Evolutionary conservation across 2,329 filamentous ascomycete species (phyloP), one percentile per base, ranked within the genome.

Genomic region (Fusarium continuum): DNA sequence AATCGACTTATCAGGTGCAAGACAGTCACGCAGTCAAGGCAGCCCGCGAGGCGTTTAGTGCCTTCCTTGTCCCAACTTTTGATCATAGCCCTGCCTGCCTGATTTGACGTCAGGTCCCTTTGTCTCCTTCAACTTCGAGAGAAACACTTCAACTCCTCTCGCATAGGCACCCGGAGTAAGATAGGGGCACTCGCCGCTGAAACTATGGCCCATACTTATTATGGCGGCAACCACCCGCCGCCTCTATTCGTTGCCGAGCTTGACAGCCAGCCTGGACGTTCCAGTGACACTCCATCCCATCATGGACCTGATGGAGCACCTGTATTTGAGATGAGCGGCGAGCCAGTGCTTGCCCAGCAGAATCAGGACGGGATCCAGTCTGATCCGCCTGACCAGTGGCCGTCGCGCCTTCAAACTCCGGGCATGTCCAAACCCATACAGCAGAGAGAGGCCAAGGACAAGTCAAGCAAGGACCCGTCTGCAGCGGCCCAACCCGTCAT

Each of bases 301-400:
- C 51, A 68, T 36, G 47, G 56, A 5, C 65, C 67, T 14, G 60
- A 68, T 49, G 69, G 65, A 34, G 52, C 53, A 29, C 61, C 67
- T 35, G 55, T 72, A 46, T 76, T 74, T 38, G 75, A 76, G 51
- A 75, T 77, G 73, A 34, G 70, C 6, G 70, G 65, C 57, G 74
- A 76, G 41, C 56, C 72, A 25, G 47, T 51, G 43, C 47, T 52
- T 14, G 43, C 56, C 32, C 46, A 50, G 9, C 52, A 36, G 14
- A 39, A 41, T 19, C 46, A 53, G 19, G 49, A 20, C 16, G 40
- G 40, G 19, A 23, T 41, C 7, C 44, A 53, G 25, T 32, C 50
- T 16, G 41, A 31, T 38, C 61, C 63, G 29, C 65, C 73, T 20
- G 71, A 73, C 31, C 71, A 72, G 16, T 75, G 73, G 72, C 71